Evolutionary conservation across 495 filamentous ascomycete species (phyloP).

Genomic region (Lineolata rhizophorae): DNA sequence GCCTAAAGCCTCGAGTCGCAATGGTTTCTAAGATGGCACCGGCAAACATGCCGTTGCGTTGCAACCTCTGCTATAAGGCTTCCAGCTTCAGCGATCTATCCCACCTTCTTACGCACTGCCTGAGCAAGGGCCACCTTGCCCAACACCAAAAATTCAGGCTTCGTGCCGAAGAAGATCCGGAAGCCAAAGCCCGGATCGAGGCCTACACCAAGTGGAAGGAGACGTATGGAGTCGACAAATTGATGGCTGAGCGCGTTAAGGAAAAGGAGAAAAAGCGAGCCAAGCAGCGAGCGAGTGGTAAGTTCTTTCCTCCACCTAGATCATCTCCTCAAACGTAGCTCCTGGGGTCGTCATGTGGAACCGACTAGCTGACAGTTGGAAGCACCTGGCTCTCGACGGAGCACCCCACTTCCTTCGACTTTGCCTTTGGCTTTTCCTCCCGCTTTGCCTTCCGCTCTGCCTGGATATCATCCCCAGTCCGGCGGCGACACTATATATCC

Average conservation of each 20-base stretch:
- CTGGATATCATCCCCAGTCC: too few species aligned
- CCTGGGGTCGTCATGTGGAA: too few species aligned
- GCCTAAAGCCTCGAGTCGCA: too few species aligned
- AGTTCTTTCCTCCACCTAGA: not conserved
- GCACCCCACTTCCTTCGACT: too few species aligned
- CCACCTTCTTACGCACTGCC: conserved; percentile 70
- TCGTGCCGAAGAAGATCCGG: conserved; percentile 30
- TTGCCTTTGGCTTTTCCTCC: too few species aligned
- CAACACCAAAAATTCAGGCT: conserved; percentile 53
- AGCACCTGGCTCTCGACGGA: too few species aligned
- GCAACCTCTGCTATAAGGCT: conserved; percentile 56
- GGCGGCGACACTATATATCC: too few species aligned
- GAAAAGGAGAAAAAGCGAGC: conserved; percentile 41
- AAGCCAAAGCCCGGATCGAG: conserved; percentile 26
- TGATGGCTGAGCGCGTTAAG: conserved; percentile 48
- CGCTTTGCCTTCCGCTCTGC: too few species aligned
- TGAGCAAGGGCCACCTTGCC: conserved; percentile 66
- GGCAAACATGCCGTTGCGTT: conserved; percentile 37
- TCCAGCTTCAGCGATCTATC: conserved; percentile 71
- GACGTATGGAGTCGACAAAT: conserved; percentile 33
- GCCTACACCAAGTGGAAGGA: conserved; percentile 52
- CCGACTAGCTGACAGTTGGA: too few species aligned
- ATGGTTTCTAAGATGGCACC: conserved; percentile 10
- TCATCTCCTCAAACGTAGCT: not conserved
- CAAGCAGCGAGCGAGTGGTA: conserved; percentile 10